Percentiles rank a stretch among this genome's conserved stretches.
phyloP scores from a whole-genome alignment of 2,329 filamentous ascomycete genomes.

The Diaporthe helianthi region DNA sequence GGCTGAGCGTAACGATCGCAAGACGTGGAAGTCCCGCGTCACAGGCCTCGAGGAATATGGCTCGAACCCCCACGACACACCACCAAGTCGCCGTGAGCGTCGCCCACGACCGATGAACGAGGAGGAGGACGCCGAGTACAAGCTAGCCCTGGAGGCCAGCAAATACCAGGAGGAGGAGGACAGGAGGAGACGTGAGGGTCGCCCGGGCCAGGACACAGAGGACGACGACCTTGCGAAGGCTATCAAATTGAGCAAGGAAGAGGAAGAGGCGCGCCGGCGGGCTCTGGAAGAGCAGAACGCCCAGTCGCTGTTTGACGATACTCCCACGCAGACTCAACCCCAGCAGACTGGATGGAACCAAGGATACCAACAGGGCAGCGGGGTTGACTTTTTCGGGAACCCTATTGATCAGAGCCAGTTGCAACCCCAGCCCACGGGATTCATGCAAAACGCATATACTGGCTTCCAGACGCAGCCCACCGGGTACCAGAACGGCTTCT shows the following conservation, averaged over 20 bases:
- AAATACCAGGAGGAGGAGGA: constrained; percentile 96
- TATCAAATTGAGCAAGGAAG: constrained; percentile 91
- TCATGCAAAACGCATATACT: constrained; percentile 62
- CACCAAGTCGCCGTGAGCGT: constrained; percentile 53
- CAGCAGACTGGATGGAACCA: constrained; percentile 93
- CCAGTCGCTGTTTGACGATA: constrained; percentile 87
- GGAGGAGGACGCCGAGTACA: constrained; percentile 90
- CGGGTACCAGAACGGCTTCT: constrained; percentile 68
- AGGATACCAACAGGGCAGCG: constrained; percentile 95
- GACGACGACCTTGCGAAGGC: constrained; percentile 95
- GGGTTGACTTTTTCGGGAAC: constrained; percentile 97
- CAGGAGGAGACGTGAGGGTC: constrained; percentile 71
- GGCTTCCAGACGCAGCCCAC: constrained; percentile 58
- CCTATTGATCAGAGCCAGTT: constrained; percentile 81
- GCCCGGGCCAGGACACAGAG: constrained; percentile 60
- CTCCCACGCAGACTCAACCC: constrained; percentile 69
- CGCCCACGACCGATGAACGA: constrained; percentile 61
- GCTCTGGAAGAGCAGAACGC: constrained; percentile 89
- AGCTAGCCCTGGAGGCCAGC: constrained; percentile 90
- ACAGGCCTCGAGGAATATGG: constrained; percentile 87
- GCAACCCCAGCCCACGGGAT: constrained; percentile 83
- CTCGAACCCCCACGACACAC: constrained; percentile 50
- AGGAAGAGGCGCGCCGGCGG: constrained; percentile 86
- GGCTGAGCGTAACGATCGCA: constrained; percentile 87
- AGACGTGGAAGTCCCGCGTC: constrained; percentile 95